phyloP scores from a whole-genome alignment of 768 basidiomycete species.

The Stropharia rugosoannulata region DNA sequence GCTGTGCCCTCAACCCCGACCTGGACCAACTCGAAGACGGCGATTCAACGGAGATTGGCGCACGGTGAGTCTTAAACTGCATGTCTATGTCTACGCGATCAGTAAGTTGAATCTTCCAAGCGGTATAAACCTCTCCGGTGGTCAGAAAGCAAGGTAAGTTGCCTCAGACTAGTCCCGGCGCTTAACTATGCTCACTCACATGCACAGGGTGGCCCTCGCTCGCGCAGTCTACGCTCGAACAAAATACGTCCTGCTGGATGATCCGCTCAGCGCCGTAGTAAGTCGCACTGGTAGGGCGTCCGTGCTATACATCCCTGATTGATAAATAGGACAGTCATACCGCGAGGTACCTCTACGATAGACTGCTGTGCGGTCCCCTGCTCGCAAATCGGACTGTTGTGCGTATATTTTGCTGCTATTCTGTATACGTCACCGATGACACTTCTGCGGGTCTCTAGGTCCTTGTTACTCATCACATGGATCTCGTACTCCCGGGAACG shows the following conservation, averaged over 20 bases:
- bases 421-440: background rate
- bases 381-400: constrained; percentile 31
- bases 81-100: too few species aligned
- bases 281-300: constrained; percentile 19
- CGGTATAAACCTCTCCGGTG: constrained; percentile 79
- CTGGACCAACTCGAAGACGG: constrained; percentile 85
- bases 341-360: constrained; percentile 29
- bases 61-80: constrained; percentile 34
- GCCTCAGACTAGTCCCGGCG: too few species aligned
- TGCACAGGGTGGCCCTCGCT: constrained; percentile 69
- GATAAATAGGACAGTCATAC: constrained; percentile 32
- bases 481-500: constrained; percentile 74
- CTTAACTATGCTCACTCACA: background rate
- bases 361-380: constrained; percentile 30
- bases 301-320: background rate
- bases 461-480: constrained; percentile 82
- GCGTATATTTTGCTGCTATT: constrained; percentile 4
- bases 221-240: constrained; percentile 80
- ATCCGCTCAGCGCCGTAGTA: constrained; percentile 82
- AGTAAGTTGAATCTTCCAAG: too few species aligned
- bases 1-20: constrained; percentile 81
- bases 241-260: constrained; percentile 73
- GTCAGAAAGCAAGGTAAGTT: constrained; percentile 62
- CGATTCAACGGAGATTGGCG: constrained; percentile 82
- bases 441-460: constrained; percentile 32